Base-by-base conservation (phyloP, 148 eudicot genomes). In the Camellia lanceoleosa region DNA sequence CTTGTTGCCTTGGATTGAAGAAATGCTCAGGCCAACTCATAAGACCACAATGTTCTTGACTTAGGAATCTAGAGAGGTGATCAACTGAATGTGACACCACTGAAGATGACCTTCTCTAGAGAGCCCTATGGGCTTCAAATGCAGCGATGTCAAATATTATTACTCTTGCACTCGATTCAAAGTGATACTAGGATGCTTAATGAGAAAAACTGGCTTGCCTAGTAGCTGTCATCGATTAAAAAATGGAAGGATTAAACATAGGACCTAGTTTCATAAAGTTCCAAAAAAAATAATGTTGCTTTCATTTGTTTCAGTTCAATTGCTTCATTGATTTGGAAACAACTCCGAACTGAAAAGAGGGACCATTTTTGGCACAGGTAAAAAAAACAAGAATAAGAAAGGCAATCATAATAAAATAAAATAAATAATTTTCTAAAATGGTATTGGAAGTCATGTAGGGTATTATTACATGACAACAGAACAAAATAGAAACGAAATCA, bases 1-100 rank as follows among this genome's bases (percentile, higher is more conserved):
- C 73, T 19, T 60, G 79, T 68, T 79, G 86, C 62, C 73, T 88
- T 55, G 87, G 62, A 78, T 80, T 77, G 82, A 30, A 66, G 65
- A 76, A 65, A 72, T 89, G 71, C 73, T 93, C 94, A 67, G 99
- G 98, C 98, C 97, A 96, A 82, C 94, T 92, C 91, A 96, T 81
- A 58, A 96, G 90, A 81, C 92, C 89, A 51, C 87, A 65, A 58
- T 83, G 91, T 71, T 91, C 91, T 83, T 90, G 85, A 73, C 55
- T 74, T 23, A 86, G 76, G 68, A 92, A 80, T 79, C 78, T 85
- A 65, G 88, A 65, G 73, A 86, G 87, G 76, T 85, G 90, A 68
- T 93, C 93, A 63, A n/a, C 74, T 1, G 80, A 61, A 75, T 71
- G 90, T 49, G 91, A 80, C 60, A 89, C 63, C 3, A 86, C 61